Percentiles rank a stretch among this genome's conserved stretches.
phyloP scores from a whole-genome alignment of 202 grass and related monocot species.

The Hordeum pubiflorum region DNA sequence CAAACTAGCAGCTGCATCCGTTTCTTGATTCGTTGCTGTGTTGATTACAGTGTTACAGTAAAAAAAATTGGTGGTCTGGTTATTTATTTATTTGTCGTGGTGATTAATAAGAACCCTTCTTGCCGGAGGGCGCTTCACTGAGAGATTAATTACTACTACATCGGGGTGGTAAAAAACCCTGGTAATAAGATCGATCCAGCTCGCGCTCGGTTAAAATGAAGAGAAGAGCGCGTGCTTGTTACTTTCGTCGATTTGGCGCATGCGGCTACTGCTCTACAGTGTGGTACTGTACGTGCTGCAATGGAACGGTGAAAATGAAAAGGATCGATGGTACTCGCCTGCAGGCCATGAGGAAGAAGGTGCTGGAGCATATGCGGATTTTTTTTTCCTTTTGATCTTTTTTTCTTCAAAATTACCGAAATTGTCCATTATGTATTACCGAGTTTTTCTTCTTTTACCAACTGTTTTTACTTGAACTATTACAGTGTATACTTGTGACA shows the following conservation, averaged over 20 bases:
- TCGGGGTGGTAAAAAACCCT: slow-evolving; percentile 25
- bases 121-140: slow-evolving; percentile 20
- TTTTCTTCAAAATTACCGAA: slow-evolving; percentile 32
- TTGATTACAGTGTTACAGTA: slow-evolving; percentile 29
- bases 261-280: slow-evolving; percentile 29
- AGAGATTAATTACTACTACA: slow-evolving; percentile 10
- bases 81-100: slow-evolving; percentile 81
- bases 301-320: slow-evolving; percentile 5
- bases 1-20: slow-evolving; percentile 21
- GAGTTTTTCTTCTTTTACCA: slow-evolving; percentile 34
- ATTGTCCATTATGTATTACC: slow-evolving; percentile 56
- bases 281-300: slow-evolving; percentile 13
- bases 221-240: neutral
- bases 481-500: slow-evolving; percentile 56
- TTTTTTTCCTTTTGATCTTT: neutral
- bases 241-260: slow-evolving; percentile 19
- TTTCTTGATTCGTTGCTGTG: slow-evolving; percentile 57
- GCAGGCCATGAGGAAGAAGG: slow-evolving; percentile 14
- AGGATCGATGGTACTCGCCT: slow-evolving; percentile 1
- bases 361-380: slow-evolving; percentile 31
- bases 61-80: slow-evolving; percentile 39
- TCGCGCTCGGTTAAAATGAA: slow-evolving; percentile 15
- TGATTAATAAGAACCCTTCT: slow-evolving; percentile 63
- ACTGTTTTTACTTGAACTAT: slow-evolving; percentile 43
- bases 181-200: slow-evolving; percentile 27